Evolutionary conservation across 371 early-diverging fungal genomes (phyloP).

Genomic region (Mucor racemosus): DNA sequence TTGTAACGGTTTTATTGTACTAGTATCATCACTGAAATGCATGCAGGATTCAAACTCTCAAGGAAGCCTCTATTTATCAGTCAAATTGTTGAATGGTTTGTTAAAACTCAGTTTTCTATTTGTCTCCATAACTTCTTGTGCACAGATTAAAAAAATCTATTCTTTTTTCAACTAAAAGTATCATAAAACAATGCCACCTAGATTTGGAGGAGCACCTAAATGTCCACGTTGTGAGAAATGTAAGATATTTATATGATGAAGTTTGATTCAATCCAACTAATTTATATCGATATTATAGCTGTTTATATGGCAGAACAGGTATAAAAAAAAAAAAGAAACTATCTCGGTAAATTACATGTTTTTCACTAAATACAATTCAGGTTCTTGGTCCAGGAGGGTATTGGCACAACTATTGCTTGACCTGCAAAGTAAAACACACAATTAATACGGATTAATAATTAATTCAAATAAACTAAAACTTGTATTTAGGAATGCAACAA

Average conservation of each 20-base stretch:
- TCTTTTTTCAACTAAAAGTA: not conserved
- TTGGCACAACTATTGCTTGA: conserved; percentile 48
- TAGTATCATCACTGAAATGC: too few species aligned
- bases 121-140: too few species aligned
- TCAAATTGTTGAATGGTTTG: too few species aligned
- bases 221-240: conserved; percentile 53
- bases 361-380: conserved; percentile 13
- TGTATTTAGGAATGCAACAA: conserved; percentile 51
- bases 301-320: conserved; percentile 61
- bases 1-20: too few species aligned
- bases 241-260: conserved; percentile 16
- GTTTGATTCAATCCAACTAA: not conserved
- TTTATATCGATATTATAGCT: conserved; percentile 22
- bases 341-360: not conserved
- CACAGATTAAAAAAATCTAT: not conserved
- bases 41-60: too few species aligned
- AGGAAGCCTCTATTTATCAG: too few species aligned
- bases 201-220: conserved; percentile 52
- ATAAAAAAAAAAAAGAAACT: conserved; percentile 4
- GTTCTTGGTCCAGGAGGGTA: conserved; percentile 51
- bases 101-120: too few species aligned
- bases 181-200: conserved; percentile 34
- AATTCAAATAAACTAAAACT: not conserved
- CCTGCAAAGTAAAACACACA: conserved; percentile 39
- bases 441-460: not conserved